Base-by-base conservation (phyloP, 2,329 filamentous ascomycete genomes). In the Phyllosticta capitalensis region DNA sequence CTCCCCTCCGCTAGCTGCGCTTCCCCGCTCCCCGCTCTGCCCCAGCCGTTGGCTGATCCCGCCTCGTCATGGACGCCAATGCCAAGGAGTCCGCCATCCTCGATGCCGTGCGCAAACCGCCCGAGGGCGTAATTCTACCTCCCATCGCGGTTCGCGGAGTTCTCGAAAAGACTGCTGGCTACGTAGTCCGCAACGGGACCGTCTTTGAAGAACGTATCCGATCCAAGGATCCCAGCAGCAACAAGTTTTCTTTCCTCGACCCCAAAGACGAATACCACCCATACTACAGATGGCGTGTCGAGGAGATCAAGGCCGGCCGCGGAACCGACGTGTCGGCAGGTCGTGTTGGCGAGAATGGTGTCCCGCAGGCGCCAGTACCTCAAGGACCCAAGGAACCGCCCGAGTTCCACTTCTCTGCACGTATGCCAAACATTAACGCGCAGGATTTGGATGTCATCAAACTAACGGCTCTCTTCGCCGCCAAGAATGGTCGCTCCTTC, bases 401-500 rank as follows among this genome's bases (percentile, higher is more conserved):
- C 60, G 88, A 92, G 67, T 97, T 95, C 69, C 84, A 89, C 66
- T 99, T 96, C 77, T 96, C 90, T 59, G 92, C 94, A 66, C 88
- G 92, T 71, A 96, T 97, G 90, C 94, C 94, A 61, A 92, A 92
- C 66, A 96, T 99, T 76, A 96, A 88, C 75, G 90, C 95, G 64
- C 89, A 95, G 74, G 94, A 99, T 79, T 77, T 97, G 62, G 84
- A 86, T 57, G 79, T 86, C 22, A 77, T 86, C 61, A 82, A 81
- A 63, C 75, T 96, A 69, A 96, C 92, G 38, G 94, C 94, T 20
- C 79, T 95, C 24, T 96, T 94, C 74, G 90, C 92, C 55, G 94
- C 94, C 56, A 92, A 92, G 75, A 92, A 95, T 68, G 94, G 94
- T 14, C 86, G 92, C 62, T 86, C 88, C 62, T 99, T 94, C 76